Evolutionary conservation across 306 rosid species (phyloP).

Genomic region (Canavalia ensiformis): DNA sequence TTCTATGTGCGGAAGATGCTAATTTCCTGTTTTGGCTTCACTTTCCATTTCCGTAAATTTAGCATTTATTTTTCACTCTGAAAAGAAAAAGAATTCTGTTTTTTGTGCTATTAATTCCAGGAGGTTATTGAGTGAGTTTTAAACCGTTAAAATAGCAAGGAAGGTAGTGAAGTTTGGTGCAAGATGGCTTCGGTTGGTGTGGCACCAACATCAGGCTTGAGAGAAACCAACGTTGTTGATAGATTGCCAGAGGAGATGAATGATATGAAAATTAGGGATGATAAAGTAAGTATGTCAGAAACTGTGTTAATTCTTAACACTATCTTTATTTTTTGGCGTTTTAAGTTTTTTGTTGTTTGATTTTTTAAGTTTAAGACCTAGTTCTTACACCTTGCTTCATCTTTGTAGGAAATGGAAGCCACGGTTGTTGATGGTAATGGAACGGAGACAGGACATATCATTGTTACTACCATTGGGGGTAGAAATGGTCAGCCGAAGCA

Average conservation of each 20-base stretch:
- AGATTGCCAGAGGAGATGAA: conserved; percentile 91
- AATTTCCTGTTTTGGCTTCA: conserved; percentile 24
- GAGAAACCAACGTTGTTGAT: conserved; percentile 75
- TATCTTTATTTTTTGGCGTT: background rate
- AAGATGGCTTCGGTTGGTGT: conserved; percentile 80
- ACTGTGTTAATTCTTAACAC: background rate
- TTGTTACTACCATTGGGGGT: conserved; percentile 91
- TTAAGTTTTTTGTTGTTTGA: background rate
- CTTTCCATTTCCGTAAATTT: conserved; percentile 8
- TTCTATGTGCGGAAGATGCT: conserved; percentile 5
- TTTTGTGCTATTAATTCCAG: conserved; percentile 30
- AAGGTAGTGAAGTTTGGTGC: conserved; percentile 40
- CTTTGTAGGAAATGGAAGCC: conserved; percentile 79
- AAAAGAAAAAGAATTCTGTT: conserved; percentile 14
- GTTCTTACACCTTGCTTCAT: conserved; percentile 36
- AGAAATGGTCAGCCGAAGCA: conserved; percentile 89
- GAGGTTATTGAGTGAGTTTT: conserved; percentile 61
- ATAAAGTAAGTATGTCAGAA: conserved; percentile 70
- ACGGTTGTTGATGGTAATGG: conserved; percentile 85
- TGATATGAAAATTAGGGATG: conserved; percentile 89
- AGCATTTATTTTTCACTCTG: background rate
- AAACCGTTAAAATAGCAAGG: conserved; percentile 38
- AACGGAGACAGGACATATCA: conserved; percentile 88
- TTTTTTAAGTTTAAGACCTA: conserved; percentile 4
- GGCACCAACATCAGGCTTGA: conserved; percentile 67